Evolutionary conservation across 495 filamentous ascomycete species (phyloP).

Genomic region (Tuber melanosporum): DNA sequence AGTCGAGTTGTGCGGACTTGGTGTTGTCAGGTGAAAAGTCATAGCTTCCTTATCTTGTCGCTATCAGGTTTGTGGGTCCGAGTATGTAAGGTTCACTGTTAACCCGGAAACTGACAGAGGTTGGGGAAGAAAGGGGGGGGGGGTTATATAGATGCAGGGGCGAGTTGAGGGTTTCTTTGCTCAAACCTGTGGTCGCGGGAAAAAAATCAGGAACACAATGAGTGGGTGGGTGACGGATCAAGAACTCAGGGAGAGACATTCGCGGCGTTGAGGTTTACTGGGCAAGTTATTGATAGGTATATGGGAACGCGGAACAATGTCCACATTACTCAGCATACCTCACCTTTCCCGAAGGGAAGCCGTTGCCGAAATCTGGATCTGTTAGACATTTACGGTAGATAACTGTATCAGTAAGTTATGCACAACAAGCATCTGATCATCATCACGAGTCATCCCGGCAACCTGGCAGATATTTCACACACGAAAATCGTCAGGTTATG

Average conservation of each 20-base stretch:
- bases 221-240: background rate
- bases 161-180: background rate
- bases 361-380: background rate
- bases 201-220: background rate
- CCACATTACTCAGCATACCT: background rate
- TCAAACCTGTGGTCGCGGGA: background rate
- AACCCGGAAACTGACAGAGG: background rate
- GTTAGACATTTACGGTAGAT: background rate
- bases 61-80: background rate
- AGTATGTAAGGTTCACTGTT: background rate
- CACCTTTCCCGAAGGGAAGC: slow-evolving; percentile 1
- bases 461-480: background rate
- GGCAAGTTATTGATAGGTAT: background rate
- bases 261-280: background rate
- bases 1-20: background rate
- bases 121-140: background rate
- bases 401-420: background rate
- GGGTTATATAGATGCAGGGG: slow-evolving; percentile 5
- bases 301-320: background rate
- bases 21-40: background rate
- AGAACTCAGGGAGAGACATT: background rate
- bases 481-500: background rate
- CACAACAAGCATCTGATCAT: background rate
- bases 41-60: background rate
- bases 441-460: background rate